A percentile compares a stretch with the other conserved stretches of the same genome.
phyloP scores from a whole-genome alignment of 495 filamentous ascomycete genomes.

The Daldinia vernicosa region DNA sequence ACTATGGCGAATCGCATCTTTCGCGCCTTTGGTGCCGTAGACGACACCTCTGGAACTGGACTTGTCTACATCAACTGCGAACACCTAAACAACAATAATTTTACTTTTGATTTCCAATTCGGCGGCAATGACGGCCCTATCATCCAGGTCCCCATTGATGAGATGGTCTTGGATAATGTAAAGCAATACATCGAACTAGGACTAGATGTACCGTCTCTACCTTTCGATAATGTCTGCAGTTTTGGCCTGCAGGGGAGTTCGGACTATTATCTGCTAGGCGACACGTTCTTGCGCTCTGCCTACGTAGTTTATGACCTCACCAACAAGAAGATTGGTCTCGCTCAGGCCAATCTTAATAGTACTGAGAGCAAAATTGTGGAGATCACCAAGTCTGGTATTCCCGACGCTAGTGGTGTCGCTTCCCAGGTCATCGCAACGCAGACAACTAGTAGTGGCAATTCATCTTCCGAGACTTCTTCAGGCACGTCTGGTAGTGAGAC shows the following conservation, averaged over 20 bases:
- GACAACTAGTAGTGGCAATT: conserved; percentile 18
- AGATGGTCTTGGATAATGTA: conserved; percentile 73
- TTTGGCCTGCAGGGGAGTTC: conserved; percentile 52
- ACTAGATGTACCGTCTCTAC: conserved; percentile 37
- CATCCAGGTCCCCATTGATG: conserved; percentile 74
- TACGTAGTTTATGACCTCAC: conserved; percentile 93
- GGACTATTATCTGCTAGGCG: conserved; percentile 65
- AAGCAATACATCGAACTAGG: conserved; percentile 39
- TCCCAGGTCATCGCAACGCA: conserved; percentile 32
- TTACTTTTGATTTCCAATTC: conserved; percentile 72
- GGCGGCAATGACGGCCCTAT: conserved; percentile 55
- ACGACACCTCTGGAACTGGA: conserved; percentile 53
- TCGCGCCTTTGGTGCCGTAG: conserved; percentile 62
- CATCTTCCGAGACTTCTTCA: conserved; percentile 14
- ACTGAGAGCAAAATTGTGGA: conserved; percentile 61
- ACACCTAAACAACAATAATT: conserved; percentile 65
- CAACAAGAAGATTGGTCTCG: conserved; percentile 85
- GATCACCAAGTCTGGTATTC: conserved; percentile 53
- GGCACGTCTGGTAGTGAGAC: conserved; percentile 5
- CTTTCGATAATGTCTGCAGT: conserved; percentile 50
- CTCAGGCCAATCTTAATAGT: conserved; percentile 84
- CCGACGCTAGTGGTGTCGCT: conserved; percentile 51
- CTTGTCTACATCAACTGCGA: conserved; percentile 59
- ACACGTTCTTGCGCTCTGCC: conserved; percentile 90
- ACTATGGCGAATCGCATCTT: conserved; percentile 66